Percentiles rank a stretch among this genome's conserved stretches.
Evolutionary conservation across 1,284 basidiomycete genomes (phyloP).

Genomic region (Rhizoctonia solani): DNA sequence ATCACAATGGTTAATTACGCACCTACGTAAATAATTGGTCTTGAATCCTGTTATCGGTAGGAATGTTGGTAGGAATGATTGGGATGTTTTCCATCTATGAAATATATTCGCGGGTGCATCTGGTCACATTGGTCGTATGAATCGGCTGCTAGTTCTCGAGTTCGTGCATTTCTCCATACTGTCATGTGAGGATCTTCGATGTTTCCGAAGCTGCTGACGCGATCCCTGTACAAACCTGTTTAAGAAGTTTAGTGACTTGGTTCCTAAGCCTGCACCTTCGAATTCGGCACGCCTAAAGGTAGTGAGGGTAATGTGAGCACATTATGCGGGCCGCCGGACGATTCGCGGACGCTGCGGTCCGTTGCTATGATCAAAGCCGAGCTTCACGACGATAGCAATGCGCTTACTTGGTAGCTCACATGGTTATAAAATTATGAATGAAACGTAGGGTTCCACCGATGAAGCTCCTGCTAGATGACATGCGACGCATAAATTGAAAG

Average conservation of each 20-base stretch:
- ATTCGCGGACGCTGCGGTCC: conserved; percentile 13
- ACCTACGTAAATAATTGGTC: conserved; percentile 48
- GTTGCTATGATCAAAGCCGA: neutral
- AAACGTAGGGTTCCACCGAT: conserved; percentile 12
- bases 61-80: neutral
- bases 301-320: neutral
- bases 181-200: neutral
- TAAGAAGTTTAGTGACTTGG: neutral
- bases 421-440: neutral
- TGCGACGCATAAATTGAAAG: conserved; percentile 4
- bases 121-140: neutral
- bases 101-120: neutral
- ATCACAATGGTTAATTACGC: conserved; percentile 61
- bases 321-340: conserved; percentile 23
- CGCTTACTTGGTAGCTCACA: conserved; percentile 18
- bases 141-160: neutral
- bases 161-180: neutral
- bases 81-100: neutral
- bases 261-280: neutral
- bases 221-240: neutral
- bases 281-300: neutral
- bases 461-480: conserved; percentile 10
- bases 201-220: neutral
- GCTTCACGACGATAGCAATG: neutral
- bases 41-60: neutral